Percentiles rank a stretch among this genome's conserved stretches.
phyloP scores from a whole-genome alignment of 108 stramenopile species.

The Nannochloropsis salina region DNA sequence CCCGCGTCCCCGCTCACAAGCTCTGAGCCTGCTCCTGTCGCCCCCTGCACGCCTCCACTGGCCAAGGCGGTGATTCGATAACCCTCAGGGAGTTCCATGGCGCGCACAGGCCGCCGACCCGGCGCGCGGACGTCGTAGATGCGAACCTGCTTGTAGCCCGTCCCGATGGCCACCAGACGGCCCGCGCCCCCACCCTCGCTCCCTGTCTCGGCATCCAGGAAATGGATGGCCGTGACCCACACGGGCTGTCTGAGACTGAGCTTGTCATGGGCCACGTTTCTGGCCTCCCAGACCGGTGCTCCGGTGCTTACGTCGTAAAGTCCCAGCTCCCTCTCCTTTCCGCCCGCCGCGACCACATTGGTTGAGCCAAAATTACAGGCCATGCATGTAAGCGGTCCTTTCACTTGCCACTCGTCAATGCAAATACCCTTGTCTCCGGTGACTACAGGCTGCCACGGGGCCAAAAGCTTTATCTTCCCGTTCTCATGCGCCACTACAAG shows the following conservation, averaged over 20 bases:
- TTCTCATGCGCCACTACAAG: neutral
- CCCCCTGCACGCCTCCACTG: neutral
- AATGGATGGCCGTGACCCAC: neutral
- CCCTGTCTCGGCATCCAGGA: neutral
- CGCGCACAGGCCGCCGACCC: neutral
- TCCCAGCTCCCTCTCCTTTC: neutral
- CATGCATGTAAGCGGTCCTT: neutral
- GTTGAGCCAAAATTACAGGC: neutral
- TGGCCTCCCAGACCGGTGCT: neutral
- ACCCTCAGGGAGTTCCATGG: neutral
- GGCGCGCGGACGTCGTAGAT: neutral
- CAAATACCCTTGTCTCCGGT: neutral
- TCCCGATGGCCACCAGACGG: neutral
- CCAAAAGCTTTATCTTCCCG: neutral
- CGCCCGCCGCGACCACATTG: neutral
- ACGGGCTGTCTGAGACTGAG: neutral
- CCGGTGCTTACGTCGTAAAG: neutral
- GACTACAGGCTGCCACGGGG: neutral
- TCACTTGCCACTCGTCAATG: neutral
- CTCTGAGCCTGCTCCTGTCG: neutral
- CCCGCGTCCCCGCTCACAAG: constrained; percentile 5
- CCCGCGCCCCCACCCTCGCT: neutral
- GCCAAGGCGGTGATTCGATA: neutral
- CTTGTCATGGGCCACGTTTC: neutral
- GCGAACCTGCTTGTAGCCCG: neutral